Conservation (phyloP, 805 yeast species). For the Metschnikowia orientalis region DNA sequence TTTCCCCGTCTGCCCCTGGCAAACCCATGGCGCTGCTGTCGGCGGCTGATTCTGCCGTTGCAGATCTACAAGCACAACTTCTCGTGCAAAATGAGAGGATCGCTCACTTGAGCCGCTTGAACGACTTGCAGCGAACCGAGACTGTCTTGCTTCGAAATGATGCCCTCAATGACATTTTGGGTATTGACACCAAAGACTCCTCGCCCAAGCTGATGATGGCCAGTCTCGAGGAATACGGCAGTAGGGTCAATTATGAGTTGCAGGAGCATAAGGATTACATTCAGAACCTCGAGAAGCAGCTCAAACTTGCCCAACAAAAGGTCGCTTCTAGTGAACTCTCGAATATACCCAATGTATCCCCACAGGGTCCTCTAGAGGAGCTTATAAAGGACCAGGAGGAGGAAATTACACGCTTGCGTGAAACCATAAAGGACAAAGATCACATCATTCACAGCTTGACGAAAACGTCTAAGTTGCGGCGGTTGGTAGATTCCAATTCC, state of each 20-base stretch:
- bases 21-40: neutral
- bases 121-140: constrained; percentile 56
- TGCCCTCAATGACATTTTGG: constrained; percentile 54
- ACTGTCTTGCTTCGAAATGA: constrained; percentile 56
- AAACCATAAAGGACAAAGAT: constrained; percentile 66
- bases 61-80: constrained; percentile 54
- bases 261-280: constrained; percentile 61
- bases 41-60: constrained; percentile 1
- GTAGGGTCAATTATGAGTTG: constrained; percentile 45
- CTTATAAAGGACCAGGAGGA: constrained; percentile 59
- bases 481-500: constrained; percentile 37
- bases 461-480: constrained; percentile 57
- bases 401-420: constrained; percentile 62
- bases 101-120: constrained; percentile 63
- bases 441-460: constrained; percentile 71
- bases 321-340: neutral
- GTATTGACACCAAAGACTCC: constrained; percentile 33
- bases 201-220: constrained; percentile 41
- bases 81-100: constrained; percentile 59
- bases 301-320: constrained; percentile 31
- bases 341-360: neutral
- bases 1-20: neutral
- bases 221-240: constrained; percentile 46
- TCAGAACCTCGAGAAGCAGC: constrained; percentile 52
- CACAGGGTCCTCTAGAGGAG: constrained; percentile 16